Evolutionary conservation across 257 asterid genomes (phyloP).

Genomic region (Ilex aquifolium): DNA sequence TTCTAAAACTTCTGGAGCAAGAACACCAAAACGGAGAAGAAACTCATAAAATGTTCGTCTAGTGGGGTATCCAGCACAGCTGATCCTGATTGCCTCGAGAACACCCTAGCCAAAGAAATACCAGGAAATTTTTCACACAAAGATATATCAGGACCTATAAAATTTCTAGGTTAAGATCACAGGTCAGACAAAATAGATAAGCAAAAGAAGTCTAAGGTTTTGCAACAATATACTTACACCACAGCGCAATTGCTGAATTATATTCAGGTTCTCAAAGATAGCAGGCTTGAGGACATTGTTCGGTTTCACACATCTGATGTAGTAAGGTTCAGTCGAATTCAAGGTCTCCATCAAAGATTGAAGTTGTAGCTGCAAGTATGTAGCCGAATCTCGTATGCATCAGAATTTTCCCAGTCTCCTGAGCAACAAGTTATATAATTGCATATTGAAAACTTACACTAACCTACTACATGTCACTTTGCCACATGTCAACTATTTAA

Average conservation of each 20-base stretch:
- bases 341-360: constrained; percentile 97
- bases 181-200: background rate
- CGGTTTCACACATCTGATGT: constrained; percentile 98
- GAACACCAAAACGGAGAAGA: constrained; percentile 98
- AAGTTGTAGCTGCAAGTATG: constrained; percentile 78
- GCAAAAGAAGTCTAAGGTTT: constrained; percentile 15
- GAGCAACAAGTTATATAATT: no score
- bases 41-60: constrained; percentile 95
- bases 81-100: constrained; percentile 96
- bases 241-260: constrained; percentile 95
- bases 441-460: no score
- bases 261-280: constrained; percentile 80
- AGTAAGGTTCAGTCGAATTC: constrained; percentile 93
- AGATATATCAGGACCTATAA: no score
- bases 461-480: no score
- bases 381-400: constrained; percentile 21
- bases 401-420: constrained; percentile 1
- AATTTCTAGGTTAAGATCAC: no score
- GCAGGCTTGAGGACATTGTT: constrained; percentile 90
- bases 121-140: no score
- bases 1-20: constrained; percentile 62
- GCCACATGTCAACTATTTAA: no score
- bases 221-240: constrained; percentile 68
- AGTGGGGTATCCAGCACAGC: constrained; percentile 99
- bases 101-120: constrained; percentile 58